Percentiles rank a stretch among this genome's conserved stretches.
phyloP scores from a whole-genome alignment of 148 eudicot species.

The Fagopyrum homotropicum region DNA sequence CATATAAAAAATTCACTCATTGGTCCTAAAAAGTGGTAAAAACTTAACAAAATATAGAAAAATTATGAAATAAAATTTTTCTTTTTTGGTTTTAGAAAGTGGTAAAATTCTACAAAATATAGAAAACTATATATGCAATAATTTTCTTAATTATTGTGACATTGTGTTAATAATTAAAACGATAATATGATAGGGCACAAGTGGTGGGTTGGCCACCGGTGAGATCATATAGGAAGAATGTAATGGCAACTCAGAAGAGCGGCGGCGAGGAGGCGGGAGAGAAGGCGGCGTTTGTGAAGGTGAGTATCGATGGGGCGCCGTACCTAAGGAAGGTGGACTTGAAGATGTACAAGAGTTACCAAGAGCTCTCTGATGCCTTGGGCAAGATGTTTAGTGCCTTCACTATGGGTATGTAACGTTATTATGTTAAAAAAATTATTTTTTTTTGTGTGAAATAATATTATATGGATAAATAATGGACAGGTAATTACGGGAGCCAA shows the following conservation, averaged over 20 bases:
- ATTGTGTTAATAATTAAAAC: background rate
- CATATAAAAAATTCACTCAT: background rate
- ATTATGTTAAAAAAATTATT: slow-evolving; percentile 16
- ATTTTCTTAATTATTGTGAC: background rate
- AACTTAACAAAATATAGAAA: slow-evolving; percentile 18
- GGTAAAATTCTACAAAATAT: no score
- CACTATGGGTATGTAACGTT: slow-evolving; percentile 36
- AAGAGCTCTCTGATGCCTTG: slow-evolving; percentile 54
- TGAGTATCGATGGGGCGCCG: slow-evolving; percentile 66
- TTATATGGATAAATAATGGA: background rate
- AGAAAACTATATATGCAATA: no score
- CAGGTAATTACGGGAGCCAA: slow-evolving; percentile 54
- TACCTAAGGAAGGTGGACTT: slow-evolving; percentile 64
- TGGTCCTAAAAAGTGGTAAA: background rate
- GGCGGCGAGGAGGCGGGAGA: slow-evolving; percentile 1
- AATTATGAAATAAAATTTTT: no score
- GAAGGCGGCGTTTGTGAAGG: slow-evolving; percentile 45
- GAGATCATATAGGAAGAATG: slow-evolving; percentile 37
- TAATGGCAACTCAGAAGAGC: slow-evolving; percentile 22
- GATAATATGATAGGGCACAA: slow-evolving; percentile 37
- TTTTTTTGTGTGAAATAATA: background rate
- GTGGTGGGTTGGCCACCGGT: slow-evolving; percentile 63
- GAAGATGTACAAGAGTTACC: slow-evolving; percentile 53
- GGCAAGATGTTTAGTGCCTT: slow-evolving; percentile 70
- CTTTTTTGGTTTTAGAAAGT: no score